A percentile compares a stretch with the other conserved stretches of the same genome.
These are phyloP conservation scores for Gentiana dahurica DNA, from an alignment of 257 asterid species.

Conservation along the genomic window DNA sequence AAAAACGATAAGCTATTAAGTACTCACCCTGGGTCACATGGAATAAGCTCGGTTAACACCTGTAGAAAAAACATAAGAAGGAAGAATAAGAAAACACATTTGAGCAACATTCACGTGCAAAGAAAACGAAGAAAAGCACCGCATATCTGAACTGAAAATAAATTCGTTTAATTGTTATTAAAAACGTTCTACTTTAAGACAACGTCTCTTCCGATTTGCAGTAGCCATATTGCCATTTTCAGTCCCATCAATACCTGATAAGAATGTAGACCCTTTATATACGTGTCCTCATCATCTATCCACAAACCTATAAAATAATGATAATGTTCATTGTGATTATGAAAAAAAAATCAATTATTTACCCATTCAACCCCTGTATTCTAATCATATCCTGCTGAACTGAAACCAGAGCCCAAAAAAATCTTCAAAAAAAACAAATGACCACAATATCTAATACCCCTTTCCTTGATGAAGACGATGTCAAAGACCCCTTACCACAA, in stretches of 20 bases:
- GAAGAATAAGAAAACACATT: no score
- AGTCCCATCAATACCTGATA: conserved; percentile 20
- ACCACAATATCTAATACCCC: conserved; percentile 18
- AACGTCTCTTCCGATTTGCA: no score
- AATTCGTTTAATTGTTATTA: no score
- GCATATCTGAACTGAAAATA: no score
- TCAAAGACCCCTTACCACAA: conserved; percentile 19
- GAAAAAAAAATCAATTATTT: background rate
- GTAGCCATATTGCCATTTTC: background rate
- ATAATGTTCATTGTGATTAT: background rate
- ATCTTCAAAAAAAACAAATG: background rate
- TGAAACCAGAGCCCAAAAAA: background rate
- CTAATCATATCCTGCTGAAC: background rate
- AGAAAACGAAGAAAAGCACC: no score
- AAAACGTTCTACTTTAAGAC: no score
- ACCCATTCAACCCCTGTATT: background rate
- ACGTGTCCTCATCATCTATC: conserved; percentile 15
- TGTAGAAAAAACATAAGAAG: no score
- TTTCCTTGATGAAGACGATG: conserved; percentile 16
- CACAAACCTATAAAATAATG: background rate
- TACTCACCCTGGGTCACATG: no score
- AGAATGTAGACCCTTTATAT: conserved; percentile 12
- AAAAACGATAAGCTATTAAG: no score
- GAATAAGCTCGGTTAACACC: no score
- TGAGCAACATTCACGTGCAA: no score